A percentile compares a stretch with the other conserved stretches of the same genome.
Conservation (phyloP, 2,329 filamentous ascomycete genomes). For the Colletotrichum sp. region DNA sequence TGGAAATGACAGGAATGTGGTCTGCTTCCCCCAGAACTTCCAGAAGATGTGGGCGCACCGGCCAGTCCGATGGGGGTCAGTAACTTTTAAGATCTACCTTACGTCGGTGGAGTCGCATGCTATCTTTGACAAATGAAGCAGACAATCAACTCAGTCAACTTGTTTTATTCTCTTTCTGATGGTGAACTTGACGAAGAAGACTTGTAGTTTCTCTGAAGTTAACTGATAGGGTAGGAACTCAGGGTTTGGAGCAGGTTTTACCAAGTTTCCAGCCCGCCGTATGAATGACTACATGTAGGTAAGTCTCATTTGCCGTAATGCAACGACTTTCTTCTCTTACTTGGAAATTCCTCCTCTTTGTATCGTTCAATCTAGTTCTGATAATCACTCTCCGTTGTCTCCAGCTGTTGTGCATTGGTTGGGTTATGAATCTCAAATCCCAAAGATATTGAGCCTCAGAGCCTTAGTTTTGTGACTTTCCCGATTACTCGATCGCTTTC, state of each 20-base stretch:
- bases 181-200: neutral
- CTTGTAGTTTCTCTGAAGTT: accelerated
- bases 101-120: neutral
- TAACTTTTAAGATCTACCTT: neutral
- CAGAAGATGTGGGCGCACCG: neutral
- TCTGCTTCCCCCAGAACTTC: neutral
- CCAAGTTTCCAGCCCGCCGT: neutral
- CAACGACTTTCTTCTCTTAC: neutral
- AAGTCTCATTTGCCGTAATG: neutral
- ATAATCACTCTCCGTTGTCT: no score
- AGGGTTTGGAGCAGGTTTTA: neutral
- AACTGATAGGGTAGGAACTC: accelerated
- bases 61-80: neutral
- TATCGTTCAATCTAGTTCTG: no score
- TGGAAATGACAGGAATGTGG: neutral
- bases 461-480: neutral
- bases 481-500: neutral
- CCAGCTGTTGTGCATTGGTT: no score
- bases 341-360: accelerated
- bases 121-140: neutral
- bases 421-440: accelerated
- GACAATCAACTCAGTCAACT: no score
- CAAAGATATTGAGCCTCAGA: neutral
- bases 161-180: no score
- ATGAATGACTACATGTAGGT: accelerated